Conservation (phyloP, 1,284 basidiomycete species). For the Tylopilus microsporus region DNA sequence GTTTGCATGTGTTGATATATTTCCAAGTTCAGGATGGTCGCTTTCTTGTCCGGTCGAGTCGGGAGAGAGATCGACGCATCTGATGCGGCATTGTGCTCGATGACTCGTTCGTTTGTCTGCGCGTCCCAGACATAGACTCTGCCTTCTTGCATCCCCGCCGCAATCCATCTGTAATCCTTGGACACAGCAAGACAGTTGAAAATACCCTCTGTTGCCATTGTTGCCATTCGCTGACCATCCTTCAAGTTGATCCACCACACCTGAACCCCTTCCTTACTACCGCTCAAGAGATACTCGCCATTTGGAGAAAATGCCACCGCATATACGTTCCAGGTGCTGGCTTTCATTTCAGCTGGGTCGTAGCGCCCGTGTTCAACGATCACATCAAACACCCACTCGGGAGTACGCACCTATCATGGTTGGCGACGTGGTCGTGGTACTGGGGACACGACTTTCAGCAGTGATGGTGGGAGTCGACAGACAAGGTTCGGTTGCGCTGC, state of each 20-base stretch:
- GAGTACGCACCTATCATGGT: not conserved
- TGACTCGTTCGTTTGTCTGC: not conserved
- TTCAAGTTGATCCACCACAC: not conserved
- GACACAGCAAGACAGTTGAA: not conserved
- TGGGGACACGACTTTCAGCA: too few relatives aligned
- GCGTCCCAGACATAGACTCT: not conserved
- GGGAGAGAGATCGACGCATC: not conserved
- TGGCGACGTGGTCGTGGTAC: not conserved
- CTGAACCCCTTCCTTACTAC: not conserved
- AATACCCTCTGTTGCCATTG: not conserved
- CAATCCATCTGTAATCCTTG: not conserved
- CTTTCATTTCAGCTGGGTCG: not conserved
- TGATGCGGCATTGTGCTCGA: not conserved
- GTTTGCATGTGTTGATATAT: not conserved
- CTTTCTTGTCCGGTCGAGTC: not conserved
- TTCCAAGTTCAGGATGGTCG: not conserved
- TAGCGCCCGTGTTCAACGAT: not conserved
- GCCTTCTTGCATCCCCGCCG: not conserved
- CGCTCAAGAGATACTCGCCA: not conserved
- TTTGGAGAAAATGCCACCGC: not conserved
- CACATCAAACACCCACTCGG: not conserved
- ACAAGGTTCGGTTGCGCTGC: not conserved
- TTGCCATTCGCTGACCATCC: not conserved
- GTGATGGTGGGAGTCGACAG: too few relatives aligned
- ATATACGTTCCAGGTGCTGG: too few relatives aligned